Evolutionary conservation across 2,329 filamentous ascomycete species (phyloP), one percentile per base, ranked within the genome.

Genomic region (Claviceps sp.): DNA sequence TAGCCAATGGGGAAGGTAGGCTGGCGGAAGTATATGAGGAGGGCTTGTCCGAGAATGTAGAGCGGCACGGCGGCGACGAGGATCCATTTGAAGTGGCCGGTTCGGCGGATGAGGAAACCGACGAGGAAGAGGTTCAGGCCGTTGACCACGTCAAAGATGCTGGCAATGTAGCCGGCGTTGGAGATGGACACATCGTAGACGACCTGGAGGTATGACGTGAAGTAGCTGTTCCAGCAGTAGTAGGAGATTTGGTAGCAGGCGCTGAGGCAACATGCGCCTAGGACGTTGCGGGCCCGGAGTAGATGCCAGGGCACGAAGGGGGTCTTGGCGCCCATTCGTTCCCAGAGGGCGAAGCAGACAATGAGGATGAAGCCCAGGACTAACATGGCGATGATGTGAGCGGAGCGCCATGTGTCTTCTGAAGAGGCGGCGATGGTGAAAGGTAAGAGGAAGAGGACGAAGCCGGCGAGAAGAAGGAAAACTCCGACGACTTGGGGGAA

Each of bases 391-490:
- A 83, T 75, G 59, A 83, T 79, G 56, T 75, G 73, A 43, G 62
- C 66, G 0, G 73, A 71, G 22, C 63, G 63, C 78, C 78, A 82
- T 9, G 71, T 73, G 44, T 74, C 62, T 14, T 71, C 71, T 0
- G 74, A 71, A 2, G 62, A 59, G 7, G 58, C 56, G 17, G 75
- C 72, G 14, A 86, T 69, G 4, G 73, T 82, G 60, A 87, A 79
- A 0, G 83, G 82, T 0, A 87, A 72, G 14, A 86, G 65, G 59
- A 86, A 81, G 16, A 83, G 61, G 2, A 74, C 71, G 20, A 83
- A 71, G 5, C 80, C 82, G 4, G 65, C 68, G 4, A 74, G 71
- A 57, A 84, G 73, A 5, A 85, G 64, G 29, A 83, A 52, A 34
- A 83, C 71, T 0, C 81, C 80, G 3, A 76, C 55, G 4, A 73